A percentile compares a stretch with the other conserved stretches of the same genome.
These are phyloP conservation scores for Scheffersomyces insectosa DNA, from an alignment of 1,139 yeast species.

Conservation along the genomic window DNA sequence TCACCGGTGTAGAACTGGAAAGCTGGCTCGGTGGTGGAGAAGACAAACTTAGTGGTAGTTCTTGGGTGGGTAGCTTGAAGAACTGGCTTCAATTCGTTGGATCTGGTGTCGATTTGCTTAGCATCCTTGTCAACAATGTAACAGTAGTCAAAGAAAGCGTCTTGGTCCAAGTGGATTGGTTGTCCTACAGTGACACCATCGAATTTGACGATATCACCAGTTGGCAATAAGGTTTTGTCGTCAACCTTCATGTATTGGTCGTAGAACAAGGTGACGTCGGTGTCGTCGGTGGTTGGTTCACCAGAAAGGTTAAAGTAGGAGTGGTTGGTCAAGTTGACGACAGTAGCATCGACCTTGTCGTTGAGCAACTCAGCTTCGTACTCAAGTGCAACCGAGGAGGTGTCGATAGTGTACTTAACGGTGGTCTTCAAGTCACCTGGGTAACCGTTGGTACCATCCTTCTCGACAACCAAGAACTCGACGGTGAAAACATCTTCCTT, in stretches of 20 bases:
- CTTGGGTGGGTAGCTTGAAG: constrained; percentile 51
- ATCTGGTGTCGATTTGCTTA: constrained; percentile 45
- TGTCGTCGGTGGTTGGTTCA: constrained; percentile 32
- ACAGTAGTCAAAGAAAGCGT: constrained; percentile 51
- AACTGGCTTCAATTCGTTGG: constrained; percentile 31
- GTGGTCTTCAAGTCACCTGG: constrained; percentile 51
- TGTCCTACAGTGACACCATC: constrained; percentile 21
- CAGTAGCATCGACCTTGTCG: constrained; percentile 44
- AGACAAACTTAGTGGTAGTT: constrained; percentile 42
- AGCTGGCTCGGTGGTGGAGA: constrained; percentile 63
- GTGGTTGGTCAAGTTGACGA: constrained; percentile 65
- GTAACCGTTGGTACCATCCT: constrained; percentile 53
- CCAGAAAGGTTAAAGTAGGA: constrained; percentile 51
- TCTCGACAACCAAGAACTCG: constrained; percentile 43
- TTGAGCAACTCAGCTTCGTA: constrained; percentile 46
- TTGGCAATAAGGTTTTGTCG: constrained; percentile 41
- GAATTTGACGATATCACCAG: constrained; percentile 44
- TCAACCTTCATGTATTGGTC: constrained; percentile 41
- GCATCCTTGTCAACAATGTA: constrained; percentile 43
- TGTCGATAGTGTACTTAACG: constrained; percentile 43
- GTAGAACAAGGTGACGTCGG: constrained; percentile 29
- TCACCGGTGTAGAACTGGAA: constrained; percentile 72
- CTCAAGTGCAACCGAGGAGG: constrained; percentile 40
- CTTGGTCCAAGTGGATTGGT: constrained; percentile 21
- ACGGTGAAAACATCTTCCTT: constrained; percentile 32